Conservation (phyloP, 176 grass and related monocot genomes). For the Cenchrus fungigraminus region DNA sequence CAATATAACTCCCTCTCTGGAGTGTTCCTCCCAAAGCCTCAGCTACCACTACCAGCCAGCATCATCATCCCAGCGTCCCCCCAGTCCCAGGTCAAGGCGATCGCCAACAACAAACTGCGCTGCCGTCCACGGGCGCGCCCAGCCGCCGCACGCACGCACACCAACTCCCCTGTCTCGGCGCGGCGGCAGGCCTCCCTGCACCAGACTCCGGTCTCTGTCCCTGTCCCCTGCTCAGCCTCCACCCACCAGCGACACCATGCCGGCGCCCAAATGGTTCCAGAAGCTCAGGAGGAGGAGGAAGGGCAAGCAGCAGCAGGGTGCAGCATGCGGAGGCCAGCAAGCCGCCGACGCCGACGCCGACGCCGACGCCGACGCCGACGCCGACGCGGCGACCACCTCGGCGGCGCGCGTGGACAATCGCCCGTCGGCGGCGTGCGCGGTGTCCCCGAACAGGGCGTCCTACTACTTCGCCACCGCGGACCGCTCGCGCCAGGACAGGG, state of each 20-base stretch:
- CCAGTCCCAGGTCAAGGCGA: background rate
- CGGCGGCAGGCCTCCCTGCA: background rate
- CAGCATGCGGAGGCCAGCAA: background rate
- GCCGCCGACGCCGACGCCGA: background rate
- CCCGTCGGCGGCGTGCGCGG: conserved; percentile 2
- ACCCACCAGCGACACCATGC: conserved; percentile 22
- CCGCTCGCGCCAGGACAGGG: conserved; percentile 43
- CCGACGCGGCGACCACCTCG: background rate
- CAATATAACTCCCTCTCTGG: conserved; percentile 23
- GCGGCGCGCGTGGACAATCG: background rate
- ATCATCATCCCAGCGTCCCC: background rate
- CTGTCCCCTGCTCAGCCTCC: background rate
- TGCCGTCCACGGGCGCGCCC: background rate
- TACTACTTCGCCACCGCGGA: conserved; percentile 70
- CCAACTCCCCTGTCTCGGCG: conserved; percentile 26
- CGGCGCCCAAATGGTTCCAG: conserved; percentile 77
- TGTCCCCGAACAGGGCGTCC: conserved; percentile 69
- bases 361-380: no score
- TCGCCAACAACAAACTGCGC: background rate
- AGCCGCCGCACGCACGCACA: background rate
- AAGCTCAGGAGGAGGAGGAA: conserved; percentile 67
- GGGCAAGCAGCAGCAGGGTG: conserved; percentile 49
- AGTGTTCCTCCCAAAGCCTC: background rate
- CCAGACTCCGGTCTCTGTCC: background rate
- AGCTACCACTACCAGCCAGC: background rate